Evolutionary conservation across 345 rosid genomes (phyloP).

Genomic region (Murraya paniculata): DNA sequence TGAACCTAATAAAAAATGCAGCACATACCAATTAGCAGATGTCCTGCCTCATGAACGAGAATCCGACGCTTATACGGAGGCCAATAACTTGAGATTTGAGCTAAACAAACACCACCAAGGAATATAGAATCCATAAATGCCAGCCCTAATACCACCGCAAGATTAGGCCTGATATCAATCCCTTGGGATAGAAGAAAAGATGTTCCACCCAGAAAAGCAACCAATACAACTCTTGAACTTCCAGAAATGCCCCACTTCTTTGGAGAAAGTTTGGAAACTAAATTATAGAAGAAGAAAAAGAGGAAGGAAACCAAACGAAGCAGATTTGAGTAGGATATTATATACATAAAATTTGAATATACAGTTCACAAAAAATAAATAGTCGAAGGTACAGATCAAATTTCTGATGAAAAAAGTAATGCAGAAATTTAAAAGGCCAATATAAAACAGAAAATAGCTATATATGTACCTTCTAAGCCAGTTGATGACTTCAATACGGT

Average conservation of each 20-base stretch:
- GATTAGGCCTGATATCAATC: conserved; percentile 72
- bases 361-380: not conserved
- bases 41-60: conserved; percentile 95
- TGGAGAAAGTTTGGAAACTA: conserved; percentile 71
- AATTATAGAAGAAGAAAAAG: conserved; percentile 1
- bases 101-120: conserved; percentile 86
- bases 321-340: not conserved
- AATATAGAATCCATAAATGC: conserved; percentile 67
- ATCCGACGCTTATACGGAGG: conserved; percentile 84
- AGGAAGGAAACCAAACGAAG: not conserved
- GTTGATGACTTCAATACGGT: conserved; percentile 66
- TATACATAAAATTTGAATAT: not conserved
- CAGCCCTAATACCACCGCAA: conserved; percentile 59
- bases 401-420: not conserved
- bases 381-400: not conserved
- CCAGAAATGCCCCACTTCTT: conserved; percentile 88
- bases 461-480: conserved; percentile 69
- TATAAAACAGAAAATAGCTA: not conserved
- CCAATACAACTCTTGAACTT: conserved; percentile 52
- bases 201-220: conserved; percentile 60
- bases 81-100: conserved; percentile 88
- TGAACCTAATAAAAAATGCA: conserved; percentile 1
- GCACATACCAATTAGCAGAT: conserved; percentile 68
- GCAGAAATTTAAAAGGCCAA: not conserved
- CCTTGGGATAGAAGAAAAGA: conserved; percentile 73